Evolutionary conservation across 2,329 filamentous ascomycete genomes (phyloP).

Genomic region (Claviceps maximensis): DNA sequence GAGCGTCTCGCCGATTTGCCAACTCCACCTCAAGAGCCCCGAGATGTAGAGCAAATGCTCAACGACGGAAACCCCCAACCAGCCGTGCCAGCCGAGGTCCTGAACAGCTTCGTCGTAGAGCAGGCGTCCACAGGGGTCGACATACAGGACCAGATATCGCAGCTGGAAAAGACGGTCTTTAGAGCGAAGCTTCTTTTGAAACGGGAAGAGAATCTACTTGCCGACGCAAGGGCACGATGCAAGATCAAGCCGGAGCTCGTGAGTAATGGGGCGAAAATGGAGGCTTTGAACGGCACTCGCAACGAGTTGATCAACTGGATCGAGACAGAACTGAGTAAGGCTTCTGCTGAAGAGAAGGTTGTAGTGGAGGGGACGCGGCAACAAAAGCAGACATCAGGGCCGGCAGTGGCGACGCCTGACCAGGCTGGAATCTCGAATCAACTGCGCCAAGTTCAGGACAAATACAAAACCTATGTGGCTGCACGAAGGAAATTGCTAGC

Average conservation of each 20-base stretch:
- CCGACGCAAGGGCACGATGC: conserved; percentile 29
- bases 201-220: conserved; percentile 42
- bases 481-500: conserved; percentile 35
- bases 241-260: conserved; percentile 23
- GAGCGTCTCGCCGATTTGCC: conserved; percentile 38
- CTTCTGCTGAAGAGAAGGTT: conserved; percentile 24
- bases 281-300: conserved; percentile 42
- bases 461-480: conserved; percentile 40
- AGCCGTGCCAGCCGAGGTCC: conserved; percentile 36
- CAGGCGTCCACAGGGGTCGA: conserved; percentile 25
- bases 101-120: conserved; percentile 35
- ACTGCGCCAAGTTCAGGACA: conserved; percentile 35
- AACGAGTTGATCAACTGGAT: conserved; percentile 53
- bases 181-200: conserved; percentile 43
- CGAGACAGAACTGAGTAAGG: conserved; percentile 45
- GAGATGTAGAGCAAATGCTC: conserved; percentile 37
- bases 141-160: conserved; percentile 33
- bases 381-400: conserved; percentile 12
- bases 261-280: conserved; percentile 28
- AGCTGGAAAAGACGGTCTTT: conserved; percentile 45
- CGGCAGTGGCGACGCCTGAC: conserved; percentile 9
- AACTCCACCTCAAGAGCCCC: conserved; percentile 33
- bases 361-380: conserved; percentile 16
- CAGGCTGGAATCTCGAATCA: conserved; percentile 22
- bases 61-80: conserved; percentile 30